Evolutionary conservation across 805 yeast genomes (phyloP).

Genomic region (Candida coquimbonensis): DNA sequence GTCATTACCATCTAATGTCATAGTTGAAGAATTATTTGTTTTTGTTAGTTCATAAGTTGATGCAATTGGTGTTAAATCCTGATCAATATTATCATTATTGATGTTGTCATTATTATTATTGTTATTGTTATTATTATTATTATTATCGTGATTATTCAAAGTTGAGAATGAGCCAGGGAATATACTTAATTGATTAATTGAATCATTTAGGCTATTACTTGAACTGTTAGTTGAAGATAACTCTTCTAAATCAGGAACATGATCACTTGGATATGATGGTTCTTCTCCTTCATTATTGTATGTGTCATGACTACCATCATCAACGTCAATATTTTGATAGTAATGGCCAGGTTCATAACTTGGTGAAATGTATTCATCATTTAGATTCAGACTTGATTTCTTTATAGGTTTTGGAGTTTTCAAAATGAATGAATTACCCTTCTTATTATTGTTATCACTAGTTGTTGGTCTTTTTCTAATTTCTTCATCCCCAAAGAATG

Average conservation of each 20-base stretch:
- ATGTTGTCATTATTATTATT: no score
- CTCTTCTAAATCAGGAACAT: conserved; percentile 20
- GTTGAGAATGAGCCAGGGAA: conserved; percentile 13
- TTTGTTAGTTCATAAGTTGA: conserved; percentile 4
- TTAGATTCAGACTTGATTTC: background rate
- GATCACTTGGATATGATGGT: background rate
- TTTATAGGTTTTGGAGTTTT: conserved; percentile 1
- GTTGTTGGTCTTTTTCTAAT: background rate
- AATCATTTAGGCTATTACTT: conserved; percentile 14
- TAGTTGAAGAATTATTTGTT: conserved; percentile 1
- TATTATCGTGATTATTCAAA: conserved; percentile 1
- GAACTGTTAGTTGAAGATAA: conserved; percentile 23
- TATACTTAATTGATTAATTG: conserved; percentile 1
- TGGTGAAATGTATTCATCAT: conserved; percentile 1
- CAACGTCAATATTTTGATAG: conserved; percentile 21
- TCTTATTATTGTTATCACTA: no score
- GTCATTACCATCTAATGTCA: conserved; percentile 1
- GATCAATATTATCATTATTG: background rate
- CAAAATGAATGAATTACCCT: background rate
- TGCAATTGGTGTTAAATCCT: conserved; percentile 5
- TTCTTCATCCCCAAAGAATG: conserved; percentile 15
- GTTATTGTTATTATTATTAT: background rate
- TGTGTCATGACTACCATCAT: conserved; percentile 16
- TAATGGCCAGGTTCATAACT: background rate
- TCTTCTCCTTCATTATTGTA: no score